Evolutionary conservation across 192 early-diverging fungal genomes (phyloP), one percentile per base, ranked within the genome.

Genomic region (Thamnidium elegans): DNA sequence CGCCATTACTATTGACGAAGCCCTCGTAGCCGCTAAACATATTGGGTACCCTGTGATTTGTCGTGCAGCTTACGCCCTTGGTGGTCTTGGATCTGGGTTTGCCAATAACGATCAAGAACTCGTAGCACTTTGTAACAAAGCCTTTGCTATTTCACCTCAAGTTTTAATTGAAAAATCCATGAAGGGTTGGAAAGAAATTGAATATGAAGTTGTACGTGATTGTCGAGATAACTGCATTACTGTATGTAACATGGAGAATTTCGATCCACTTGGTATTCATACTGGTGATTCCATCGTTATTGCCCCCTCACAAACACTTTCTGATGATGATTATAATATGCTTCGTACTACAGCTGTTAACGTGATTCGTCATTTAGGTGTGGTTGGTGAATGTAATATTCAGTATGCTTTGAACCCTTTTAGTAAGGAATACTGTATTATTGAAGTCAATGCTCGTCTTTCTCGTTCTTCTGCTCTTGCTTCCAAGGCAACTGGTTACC

Each of bases 171-270:
- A 99, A 80, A 85, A 89, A 68, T 89, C 86, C 54, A 99, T 99
- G 96, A 99, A 99, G 84, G 96, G 96, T 21, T 99, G 96, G 96
- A 99, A 99, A 81, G 96, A 99, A 81, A 87, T 99, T 47, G 96
- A 99, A 77, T 96, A 99, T 74, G 96, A 99, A 76, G 96, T 99
- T 44, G 96, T 99, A 7, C 89, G 96, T 50, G 96, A 99, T 76
- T 85, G 86, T 68, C 76, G 82, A 23, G 88, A 99, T 80, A 99
- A 99, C 82, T 99, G 96, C 78, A 96, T 99, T 69, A 99, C 96
- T 23, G 96, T 98, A 55, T 98, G 94, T 83, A 97, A 98, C 78
- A 98, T 98, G 96, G 95, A 99, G 77, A 99, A 99, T 88, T 99
- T 99, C 86, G 96, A 99, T 72, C 96, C 96, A 45, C 86, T 99